Evolutionary conservation across 2,329 filamentous ascomycete genomes (phyloP).

Genomic region (Aureobasidium uvarum): DNA sequence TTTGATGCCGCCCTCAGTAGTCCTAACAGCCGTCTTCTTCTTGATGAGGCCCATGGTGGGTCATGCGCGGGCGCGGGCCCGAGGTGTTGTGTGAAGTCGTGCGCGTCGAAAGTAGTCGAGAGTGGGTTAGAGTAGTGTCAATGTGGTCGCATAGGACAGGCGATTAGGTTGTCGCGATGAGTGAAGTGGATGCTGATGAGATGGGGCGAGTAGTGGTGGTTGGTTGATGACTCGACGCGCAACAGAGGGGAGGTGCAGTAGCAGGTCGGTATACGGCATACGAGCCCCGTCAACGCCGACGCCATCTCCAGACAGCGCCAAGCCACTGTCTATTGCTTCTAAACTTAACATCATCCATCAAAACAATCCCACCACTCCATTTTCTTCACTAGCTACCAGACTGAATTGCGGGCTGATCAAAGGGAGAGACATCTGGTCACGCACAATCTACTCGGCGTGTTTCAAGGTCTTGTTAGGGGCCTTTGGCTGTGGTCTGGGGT

Average conservation of each 20-base stretch:
- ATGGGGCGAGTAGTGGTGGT: not conserved
- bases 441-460: not conserved
- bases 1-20: constrained; percentile 63
- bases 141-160: constrained; percentile 11
- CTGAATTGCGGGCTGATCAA: no score
- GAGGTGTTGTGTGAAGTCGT: not conserved
- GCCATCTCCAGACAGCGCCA: constrained; percentile 5
- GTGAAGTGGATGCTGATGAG: not conserved
- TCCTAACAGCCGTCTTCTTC: constrained; percentile 85
- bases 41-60: constrained; percentile 83
- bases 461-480: not conserved
- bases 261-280: not conserved
- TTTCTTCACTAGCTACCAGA: not conserved
- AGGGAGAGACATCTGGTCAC: not conserved
- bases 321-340: constrained; percentile 5
- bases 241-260: not conserved
- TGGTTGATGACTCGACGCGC: not conserved
- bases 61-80: not conserved
- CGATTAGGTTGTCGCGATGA: not conserved
- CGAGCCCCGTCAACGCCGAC: not conserved
- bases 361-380: not conserved
- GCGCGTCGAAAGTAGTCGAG: not conserved
- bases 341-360: constrained; percentile 2
- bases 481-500: not conserved
- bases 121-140: not conserved